Evolutionary conservation across 805 yeast species (phyloP), one percentile per base, ranked within the genome.

Genomic region (Ogataea paraovalis): DNA sequence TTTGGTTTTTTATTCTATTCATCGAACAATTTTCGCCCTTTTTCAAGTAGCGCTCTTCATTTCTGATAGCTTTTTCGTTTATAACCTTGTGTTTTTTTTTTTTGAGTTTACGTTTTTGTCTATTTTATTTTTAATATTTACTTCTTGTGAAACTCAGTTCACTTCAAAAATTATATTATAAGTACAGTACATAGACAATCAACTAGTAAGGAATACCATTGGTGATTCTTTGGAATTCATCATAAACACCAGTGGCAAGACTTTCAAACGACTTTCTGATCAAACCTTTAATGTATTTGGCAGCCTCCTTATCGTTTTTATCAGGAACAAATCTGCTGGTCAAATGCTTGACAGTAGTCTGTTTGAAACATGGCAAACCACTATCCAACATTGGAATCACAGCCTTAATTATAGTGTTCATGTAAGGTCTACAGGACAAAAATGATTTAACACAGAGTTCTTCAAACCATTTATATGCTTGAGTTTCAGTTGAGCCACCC

Each of bases 291-390:
- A 94, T 85, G 56, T 75, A 79, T 32, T 72, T 60, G 9, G 96
- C 89, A 7, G 97, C 97, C 42, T 92, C 97, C 47, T 80, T 83
- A 45, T 92, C 97, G 27, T 79, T 69, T 67, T 85, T 90, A 22
- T 77, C 72, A 20, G 96, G 87, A 32, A 79, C 96, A 71, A 94
- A 92, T 56, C 99, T 74, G 30, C 70, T 72, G 43, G 85, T 74
- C 62, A 94, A 72, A 60, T 85, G 85, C 65, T 80, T 84, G 46
- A 94, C 87, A 0, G 98, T 90, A 46, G 82, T 75, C 2, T 87
- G 91, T 66, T 90, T 92, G 79, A 92, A 92, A 65, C 99, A 92
- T 3, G 98, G 99, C 61, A 92, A 76, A 1, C 98, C 98, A 64
- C 96, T 85, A 41, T 85, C 96, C 55, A 92, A 71, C 99, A 94